phyloP scores from a whole-genome alignment of 371 early-diverging fungal genomes.

The Mortierella sp. region DNA sequence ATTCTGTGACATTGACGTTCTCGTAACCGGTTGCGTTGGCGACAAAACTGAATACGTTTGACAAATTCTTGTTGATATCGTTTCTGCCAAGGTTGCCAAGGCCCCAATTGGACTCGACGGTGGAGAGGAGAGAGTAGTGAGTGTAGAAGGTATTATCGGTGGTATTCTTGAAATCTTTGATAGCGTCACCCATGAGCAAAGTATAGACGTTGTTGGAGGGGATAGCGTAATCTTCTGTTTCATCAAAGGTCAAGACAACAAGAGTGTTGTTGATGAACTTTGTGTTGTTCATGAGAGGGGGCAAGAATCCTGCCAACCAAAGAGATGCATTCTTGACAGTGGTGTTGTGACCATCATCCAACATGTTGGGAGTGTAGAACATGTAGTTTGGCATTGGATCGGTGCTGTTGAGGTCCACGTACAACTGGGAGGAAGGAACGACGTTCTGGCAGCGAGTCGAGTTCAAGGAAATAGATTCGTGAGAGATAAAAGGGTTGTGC shows the following conservation, averaged over 20 bases:
- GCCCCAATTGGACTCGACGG: slow-evolving; percentile 74
- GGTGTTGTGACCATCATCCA: slow-evolving; percentile 73
- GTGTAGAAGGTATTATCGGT: slow-evolving; percentile 66
- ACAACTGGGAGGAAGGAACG: slow-evolving; percentile 61
- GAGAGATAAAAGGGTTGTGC: slow-evolving; percentile 54
- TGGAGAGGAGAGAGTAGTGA: slow-evolving; percentile 73
- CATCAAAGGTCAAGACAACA: slow-evolving; percentile 70
- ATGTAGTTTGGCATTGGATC: slow-evolving; percentile 64
- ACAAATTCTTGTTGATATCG: slow-evolving; percentile 57
- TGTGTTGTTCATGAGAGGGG: slow-evolving; percentile 64
- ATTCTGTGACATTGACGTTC: slow-evolving; percentile 53
- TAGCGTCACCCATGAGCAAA: slow-evolving; percentile 65
- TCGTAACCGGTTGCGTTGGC: slow-evolving; percentile 50
- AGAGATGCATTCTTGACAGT: slow-evolving; percentile 60
- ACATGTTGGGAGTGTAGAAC: slow-evolving; percentile 68
- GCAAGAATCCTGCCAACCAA: slow-evolving; percentile 70
- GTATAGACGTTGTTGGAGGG: slow-evolving; percentile 62
- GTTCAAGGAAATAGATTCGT: slow-evolving; percentile 61
- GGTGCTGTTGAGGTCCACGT: background rate
- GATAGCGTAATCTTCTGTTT: slow-evolving; percentile 48
- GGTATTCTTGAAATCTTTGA: slow-evolving; percentile 58
- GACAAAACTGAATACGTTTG: slow-evolving; percentile 58
- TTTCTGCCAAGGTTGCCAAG: slow-evolving; percentile 69
- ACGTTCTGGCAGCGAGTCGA: slow-evolving; percentile 65
- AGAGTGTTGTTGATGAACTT: slow-evolving; percentile 66